phyloP scores from a whole-genome alignment of 352 stramenopile species.

The Aphanomyces euteiches region DNA sequence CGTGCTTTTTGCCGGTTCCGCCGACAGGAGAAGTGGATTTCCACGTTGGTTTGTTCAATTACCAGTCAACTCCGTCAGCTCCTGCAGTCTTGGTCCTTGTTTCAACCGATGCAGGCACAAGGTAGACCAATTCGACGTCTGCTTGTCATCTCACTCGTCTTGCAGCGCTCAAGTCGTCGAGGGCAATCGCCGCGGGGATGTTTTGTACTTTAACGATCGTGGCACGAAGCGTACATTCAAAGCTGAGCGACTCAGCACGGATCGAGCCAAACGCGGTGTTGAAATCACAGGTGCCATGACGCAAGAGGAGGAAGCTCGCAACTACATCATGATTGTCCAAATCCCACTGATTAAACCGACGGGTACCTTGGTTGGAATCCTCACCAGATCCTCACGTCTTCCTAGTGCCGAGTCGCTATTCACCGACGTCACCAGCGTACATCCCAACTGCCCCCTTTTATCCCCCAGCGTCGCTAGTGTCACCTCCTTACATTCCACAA shows the following conservation, averaged over 20 bases:
- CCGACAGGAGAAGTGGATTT: neutral
- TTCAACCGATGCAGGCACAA: slow-evolving; percentile 23
- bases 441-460: neutral
- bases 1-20: slow-evolving; percentile 1
- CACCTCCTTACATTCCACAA: too few relatives aligned
- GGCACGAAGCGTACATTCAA: slow-evolving; percentile 25
- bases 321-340: slow-evolving; percentile 28
- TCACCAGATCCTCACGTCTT: neutral
- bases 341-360: slow-evolving; percentile 1
- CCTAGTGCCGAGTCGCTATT: neutral
- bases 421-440: neutral
- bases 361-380: neutral
- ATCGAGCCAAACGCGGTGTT: slow-evolving; percentile 13
- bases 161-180: slow-evolving; percentile 26
- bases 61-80: neutral
- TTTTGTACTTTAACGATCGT: slow-evolving; percentile 24
- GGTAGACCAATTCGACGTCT: neutral
- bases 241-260: slow-evolving; percentile 4
- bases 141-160: neutral
- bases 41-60: slow-evolving; percentile 27
- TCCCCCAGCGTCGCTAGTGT: too few relatives aligned
- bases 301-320: slow-evolving; percentile 20
- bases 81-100: slow-evolving; percentile 18
- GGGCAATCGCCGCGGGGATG: neutral
- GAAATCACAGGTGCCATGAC: slow-evolving; percentile 20